Evolutionary conservation across 257 asterid species (phyloP).

Genomic region (Verbena officinalis): DNA sequence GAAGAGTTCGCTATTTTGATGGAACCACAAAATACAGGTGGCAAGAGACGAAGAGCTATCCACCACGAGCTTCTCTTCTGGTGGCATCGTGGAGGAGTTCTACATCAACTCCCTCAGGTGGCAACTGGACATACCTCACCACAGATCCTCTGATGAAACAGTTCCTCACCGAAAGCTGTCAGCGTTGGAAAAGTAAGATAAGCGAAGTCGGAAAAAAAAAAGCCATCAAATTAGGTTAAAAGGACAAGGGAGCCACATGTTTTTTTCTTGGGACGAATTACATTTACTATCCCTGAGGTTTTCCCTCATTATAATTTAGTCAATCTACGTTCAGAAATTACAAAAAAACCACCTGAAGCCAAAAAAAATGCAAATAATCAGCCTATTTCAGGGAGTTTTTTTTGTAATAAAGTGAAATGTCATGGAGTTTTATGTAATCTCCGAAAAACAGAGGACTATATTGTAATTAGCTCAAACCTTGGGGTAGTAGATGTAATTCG

Average conservation of each 20-base stretch:
- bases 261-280: no score
- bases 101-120: constrained; percentile 94
- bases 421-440: no score
- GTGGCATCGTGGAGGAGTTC: constrained; percentile 98
- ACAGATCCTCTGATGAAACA: constrained; percentile 99
- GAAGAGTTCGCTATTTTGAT: constrained; percentile 9
- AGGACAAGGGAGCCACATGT: neutral
- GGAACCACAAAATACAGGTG: neutral
- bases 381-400: no score
- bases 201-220: neutral
- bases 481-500: no score
- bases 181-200: constrained; percentile 8
- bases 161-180: constrained; percentile 93
- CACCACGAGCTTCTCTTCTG: constrained; percentile 95
- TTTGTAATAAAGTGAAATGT: no score
- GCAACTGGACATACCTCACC: constrained; percentile 93
- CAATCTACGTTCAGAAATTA: no score
- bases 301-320: no score
- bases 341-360: no score
- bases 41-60: constrained; percentile 34
- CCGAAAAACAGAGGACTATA: no score
- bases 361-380: no score
- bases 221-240: neutral
- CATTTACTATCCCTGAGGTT: no score
- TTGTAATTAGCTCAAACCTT: no score